Percentiles rank a stretch among this genome's conserved stretches.
phyloP scores from a whole-genome alignment of 2,329 filamentous ascomycete genomes.

The Xylaria sp. region DNA sequence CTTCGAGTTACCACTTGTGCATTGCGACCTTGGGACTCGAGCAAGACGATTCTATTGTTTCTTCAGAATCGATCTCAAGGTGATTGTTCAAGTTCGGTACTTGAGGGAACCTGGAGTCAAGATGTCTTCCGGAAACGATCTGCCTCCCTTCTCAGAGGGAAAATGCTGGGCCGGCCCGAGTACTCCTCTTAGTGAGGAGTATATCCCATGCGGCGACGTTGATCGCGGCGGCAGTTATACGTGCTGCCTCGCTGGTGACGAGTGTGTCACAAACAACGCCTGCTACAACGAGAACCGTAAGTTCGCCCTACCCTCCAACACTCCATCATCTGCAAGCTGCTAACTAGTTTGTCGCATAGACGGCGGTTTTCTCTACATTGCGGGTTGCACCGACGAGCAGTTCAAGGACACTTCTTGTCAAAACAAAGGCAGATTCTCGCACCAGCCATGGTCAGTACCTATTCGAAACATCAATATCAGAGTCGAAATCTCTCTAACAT shows the following conservation, averaged over 20 bases:
- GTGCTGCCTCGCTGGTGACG: conserved; percentile 23
- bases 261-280: conserved; percentile 19
- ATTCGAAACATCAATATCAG: background rate
- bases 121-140: background rate
- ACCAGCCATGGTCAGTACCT: conserved; percentile 13
- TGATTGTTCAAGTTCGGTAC: no score
- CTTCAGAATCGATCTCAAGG: no score
- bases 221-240: conserved; percentile 18
- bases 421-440: conserved; percentile 18
- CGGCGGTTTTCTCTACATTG: conserved; percentile 18
- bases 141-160: conserved; percentile 21
- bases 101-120: no score
- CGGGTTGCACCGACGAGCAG: conserved; percentile 21
- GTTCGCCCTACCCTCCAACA: background rate
- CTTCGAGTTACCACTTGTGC: background rate
- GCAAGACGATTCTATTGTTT: no score
- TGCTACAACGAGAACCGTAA: conserved; percentile 21
- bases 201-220: conserved; percentile 24
- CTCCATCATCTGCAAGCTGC: background rate
- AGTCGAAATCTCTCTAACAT: conserved; percentile 4
- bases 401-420: conserved; percentile 19
- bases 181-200: conserved; percentile 11
- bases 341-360: conserved; percentile 11
- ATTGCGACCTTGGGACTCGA: background rate
- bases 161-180: conserved; percentile 20